Base-by-base conservation (phyloP, 352 stramenopile genomes). In the Pythium periplocum region DNA sequence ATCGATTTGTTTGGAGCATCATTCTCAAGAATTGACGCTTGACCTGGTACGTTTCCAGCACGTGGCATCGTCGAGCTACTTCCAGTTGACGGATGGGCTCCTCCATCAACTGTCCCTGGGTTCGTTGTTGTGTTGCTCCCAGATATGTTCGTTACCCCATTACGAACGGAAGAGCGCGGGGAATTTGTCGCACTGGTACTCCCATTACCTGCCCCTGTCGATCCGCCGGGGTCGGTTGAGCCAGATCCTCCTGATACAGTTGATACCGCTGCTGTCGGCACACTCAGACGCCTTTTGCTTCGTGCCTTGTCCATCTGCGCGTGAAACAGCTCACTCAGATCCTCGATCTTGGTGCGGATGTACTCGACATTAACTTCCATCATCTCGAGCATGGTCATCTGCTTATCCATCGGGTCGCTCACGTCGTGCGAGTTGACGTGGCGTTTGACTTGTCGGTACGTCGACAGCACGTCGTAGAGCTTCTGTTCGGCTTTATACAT, bases 351-450 rank as follows among this genome's bases (percentile, higher is more conserved):
- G 43, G 73, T 87, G 44, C 79, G 77, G 38, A 90, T 87, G 57
- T 90, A 86, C 66, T 87, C 79, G 50, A 90, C 75, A 51, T 91
- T 89, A 31, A 89, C 81, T 46, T 91, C 78, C 78, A 91, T 87
- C 77, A 87, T 89, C 62, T 91, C 81, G 30, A 91, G 69, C 78
- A 91, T 87, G 30, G 76, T 88, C 77, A 91, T 83, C 55, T 91
- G 78, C 54, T 81, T 82, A 69, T 91, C 81, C 65, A 88, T 85
- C 42, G 78, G 72, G 49, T 91, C 81, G 44, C 70, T 86, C 45
- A 83, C 63, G 53, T 89, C 81, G 40, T 87, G 67, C 33, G 72
- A 83, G 40, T 79, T 69, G n/a, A 88, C 69, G 42, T 59, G 68
- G 26, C 75, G 66, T 62, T 88, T 86, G 47, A 72, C 66, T 30